Evolutionary conservation across 140 eudicot species (phyloP).

Genomic region (Cichorium intybus): DNA sequence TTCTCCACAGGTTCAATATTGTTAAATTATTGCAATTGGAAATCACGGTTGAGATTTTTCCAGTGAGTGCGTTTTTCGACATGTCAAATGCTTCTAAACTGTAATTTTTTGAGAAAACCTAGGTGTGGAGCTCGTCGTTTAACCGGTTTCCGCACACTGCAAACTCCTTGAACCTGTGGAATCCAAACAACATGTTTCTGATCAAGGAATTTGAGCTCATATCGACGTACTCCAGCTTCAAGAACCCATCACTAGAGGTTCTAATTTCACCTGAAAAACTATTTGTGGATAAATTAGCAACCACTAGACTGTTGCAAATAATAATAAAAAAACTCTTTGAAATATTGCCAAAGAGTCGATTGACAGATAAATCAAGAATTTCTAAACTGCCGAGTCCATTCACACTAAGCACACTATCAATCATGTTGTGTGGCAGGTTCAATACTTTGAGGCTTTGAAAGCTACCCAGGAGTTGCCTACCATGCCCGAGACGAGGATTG

Average conservation of each 20-base stretch:
- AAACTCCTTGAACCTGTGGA: constrained; percentile 51
- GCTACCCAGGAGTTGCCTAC: too few relatives aligned
- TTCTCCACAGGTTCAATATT: constrained; percentile 59
- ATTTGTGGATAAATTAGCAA: constrained; percentile 67
- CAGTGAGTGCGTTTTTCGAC: constrained; percentile 63
- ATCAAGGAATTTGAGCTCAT: constrained; percentile 55
- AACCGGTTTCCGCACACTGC: constrained; percentile 48
- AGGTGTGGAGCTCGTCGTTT: constrained; percentile 32
- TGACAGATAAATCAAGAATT: constrained; percentile 65
- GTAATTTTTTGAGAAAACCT: constrained; percentile 55
- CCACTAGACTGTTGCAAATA: constrained; percentile 65
- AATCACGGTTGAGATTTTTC: constrained; percentile 55
- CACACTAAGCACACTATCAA: constrained; percentile 56
- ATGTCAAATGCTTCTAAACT: constrained; percentile 55
- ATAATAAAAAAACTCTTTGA: constrained; percentile 41
- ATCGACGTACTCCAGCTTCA: constrained; percentile 58
- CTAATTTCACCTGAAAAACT: constrained; percentile 64
- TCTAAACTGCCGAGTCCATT: constrained; percentile 56
- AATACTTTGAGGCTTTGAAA: constrained; percentile 59
- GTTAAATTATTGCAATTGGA: constrained; percentile 54
- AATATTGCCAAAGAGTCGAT: constrained; percentile 56
- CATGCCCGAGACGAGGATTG: too few relatives aligned
- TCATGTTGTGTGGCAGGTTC: constrained; percentile 65
- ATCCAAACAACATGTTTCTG: constrained; percentile 50
- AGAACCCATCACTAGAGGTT: constrained; percentile 44